Evolutionary conservation across 169 alveolate genomes (phyloP).

Genomic region (Cryptosporidium sp.): DNA sequence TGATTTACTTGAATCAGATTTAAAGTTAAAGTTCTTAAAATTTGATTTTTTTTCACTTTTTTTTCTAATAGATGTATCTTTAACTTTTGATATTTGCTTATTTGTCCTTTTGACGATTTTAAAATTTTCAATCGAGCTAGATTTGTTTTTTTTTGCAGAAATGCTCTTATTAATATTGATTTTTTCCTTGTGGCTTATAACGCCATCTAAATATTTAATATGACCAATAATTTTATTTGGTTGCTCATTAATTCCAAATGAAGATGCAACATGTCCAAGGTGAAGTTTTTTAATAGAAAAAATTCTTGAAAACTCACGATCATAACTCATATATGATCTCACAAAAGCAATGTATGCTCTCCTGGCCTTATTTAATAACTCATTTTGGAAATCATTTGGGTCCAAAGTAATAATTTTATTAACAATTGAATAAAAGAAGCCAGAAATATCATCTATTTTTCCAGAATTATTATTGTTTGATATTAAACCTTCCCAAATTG

Average conservation of each 20-base stretch:
- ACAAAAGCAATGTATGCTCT: conserved; percentile 72
- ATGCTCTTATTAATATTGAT: neutral
- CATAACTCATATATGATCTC: conserved; percentile 69
- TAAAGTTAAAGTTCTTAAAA: conserved; percentile 5
- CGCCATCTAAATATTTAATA: conserved; percentile 53
- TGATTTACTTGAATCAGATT: conserved; percentile 16
- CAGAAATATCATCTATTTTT: conserved; percentile 69
- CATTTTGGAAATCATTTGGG: conserved; percentile 46
- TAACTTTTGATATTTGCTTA: neutral
- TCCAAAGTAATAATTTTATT: conserved; percentile 56
- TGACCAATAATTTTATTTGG: conserved; percentile 61
- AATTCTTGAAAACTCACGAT: conserved; percentile 56
- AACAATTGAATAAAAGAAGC: conserved; percentile 60
- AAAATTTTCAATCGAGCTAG: neutral
- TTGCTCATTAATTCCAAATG: conserved; percentile 70
- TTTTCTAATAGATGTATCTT: neutral
- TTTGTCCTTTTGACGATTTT: neutral
- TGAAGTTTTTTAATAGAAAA: conserved; percentile 64
- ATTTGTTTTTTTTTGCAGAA: neutral
- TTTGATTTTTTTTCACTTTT: conserved; percentile 5
- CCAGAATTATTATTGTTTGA: conserved; percentile 25
- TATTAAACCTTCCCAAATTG: conserved; percentile 70
- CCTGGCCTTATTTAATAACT: conserved; percentile 66
- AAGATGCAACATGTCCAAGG: conserved; percentile 74
- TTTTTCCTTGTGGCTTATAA: conserved; percentile 21